These are phyloP conservation scores for Diplodia scrobiculata DNA, from an alignment of 2,329 filamentous ascomycete species.

Conservation along the genomic window DNA sequence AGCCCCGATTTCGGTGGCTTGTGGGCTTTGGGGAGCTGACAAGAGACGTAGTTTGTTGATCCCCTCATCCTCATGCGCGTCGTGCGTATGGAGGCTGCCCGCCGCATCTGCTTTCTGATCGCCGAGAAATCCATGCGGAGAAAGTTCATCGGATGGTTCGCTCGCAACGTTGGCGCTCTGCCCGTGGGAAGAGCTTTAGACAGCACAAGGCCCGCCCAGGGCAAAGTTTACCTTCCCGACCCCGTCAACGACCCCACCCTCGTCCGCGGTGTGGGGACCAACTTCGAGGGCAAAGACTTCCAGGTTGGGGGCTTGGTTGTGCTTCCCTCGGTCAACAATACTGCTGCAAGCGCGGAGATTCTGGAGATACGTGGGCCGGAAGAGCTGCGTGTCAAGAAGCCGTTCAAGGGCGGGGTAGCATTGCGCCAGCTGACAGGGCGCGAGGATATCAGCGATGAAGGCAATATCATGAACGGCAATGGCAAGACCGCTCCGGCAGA, in stretches of 20 bases:
- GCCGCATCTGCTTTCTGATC: slow-evolving; percentile 88
- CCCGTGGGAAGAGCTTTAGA: slow-evolving; percentile 94
- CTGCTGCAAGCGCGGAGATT: slow-evolving; percentile 80
- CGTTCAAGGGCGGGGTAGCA: slow-evolving; percentile 76
- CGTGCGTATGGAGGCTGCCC: slow-evolving; percentile 79
- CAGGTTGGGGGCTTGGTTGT: slow-evolving; percentile 82
- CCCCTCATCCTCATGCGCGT: slow-evolving; percentile 91
- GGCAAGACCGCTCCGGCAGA: slow-evolving; percentile 57
- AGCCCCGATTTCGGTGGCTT: not conserved
- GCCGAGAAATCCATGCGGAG: slow-evolving; percentile 94
- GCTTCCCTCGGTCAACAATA: slow-evolving; percentile 79
- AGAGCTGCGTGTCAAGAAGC: slow-evolving; percentile 82
- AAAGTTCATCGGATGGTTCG: slow-evolving; percentile 83
- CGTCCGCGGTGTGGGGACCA: slow-evolving; percentile 75
- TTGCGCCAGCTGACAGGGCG: slow-evolving; percentile 80
- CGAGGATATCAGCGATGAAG: slow-evolving; percentile 68
- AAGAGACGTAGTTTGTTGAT: slow-evolving; percentile 77
- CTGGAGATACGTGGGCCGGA: slow-evolving; percentile 76
- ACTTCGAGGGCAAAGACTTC: slow-evolving; percentile 73
- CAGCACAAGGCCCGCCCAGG: slow-evolving; percentile 74
- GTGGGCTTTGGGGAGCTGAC: slow-evolving; percentile 1
- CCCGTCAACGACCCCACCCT: slow-evolving; percentile 81
- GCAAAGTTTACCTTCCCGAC: slow-evolving; percentile 85
- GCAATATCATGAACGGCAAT: slow-evolving; percentile 61
- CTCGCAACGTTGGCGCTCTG: slow-evolving; percentile 81